These are phyloP conservation scores for Pythium brassicae DNA, from an alignment of 352 stramenopile species.

Conservation along the genomic window DNA sequence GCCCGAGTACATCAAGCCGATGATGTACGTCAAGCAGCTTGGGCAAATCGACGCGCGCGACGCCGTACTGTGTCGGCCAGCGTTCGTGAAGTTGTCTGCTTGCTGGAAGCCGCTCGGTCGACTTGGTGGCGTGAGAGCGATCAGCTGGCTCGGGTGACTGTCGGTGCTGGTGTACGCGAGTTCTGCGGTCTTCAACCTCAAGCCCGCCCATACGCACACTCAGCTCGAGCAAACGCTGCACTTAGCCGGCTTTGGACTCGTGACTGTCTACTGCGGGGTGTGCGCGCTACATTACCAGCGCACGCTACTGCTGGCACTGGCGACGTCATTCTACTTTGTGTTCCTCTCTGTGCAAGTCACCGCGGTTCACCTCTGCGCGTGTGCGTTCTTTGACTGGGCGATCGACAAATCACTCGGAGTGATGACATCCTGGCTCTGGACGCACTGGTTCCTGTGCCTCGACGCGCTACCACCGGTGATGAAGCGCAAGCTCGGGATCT, in stretches of 20 bases:
- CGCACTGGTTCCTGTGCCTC: slow-evolving; percentile 19
- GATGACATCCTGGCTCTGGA: slow-evolving; percentile 18
- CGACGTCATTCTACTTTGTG: slow-evolving; percentile 26
- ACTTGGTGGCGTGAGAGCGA: neutral
- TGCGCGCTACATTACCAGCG: slow-evolving; percentile 11
- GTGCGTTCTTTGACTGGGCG: slow-evolving; percentile 24
- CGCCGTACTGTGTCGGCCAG: slow-evolving; percentile 1
- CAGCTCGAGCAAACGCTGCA: neutral
- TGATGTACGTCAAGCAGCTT: slow-evolving; percentile 7
- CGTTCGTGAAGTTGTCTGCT: neutral
- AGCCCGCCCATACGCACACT: neutral
- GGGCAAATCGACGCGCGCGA: slow-evolving; percentile 5
- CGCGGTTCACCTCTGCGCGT: slow-evolving; percentile 13
- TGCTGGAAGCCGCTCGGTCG: neutral
- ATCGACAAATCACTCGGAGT: neutral
- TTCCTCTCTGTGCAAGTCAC: slow-evolving; percentile 29
- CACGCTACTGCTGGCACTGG: slow-evolving; percentile 10
- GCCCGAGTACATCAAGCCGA: slow-evolving; percentile 6
- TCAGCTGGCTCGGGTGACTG: neutral
- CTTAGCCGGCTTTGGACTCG: slow-evolving; percentile 2
- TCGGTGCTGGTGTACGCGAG: neutral
- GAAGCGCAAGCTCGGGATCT: slow-evolving; percentile 12
- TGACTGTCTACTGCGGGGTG: neutral
- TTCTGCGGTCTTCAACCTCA: neutral
- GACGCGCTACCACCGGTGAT: slow-evolving; percentile 21